Conservation (phyloP, 495 filamentous ascomycete genomes). For the Aspergillus nidulans region DNA sequence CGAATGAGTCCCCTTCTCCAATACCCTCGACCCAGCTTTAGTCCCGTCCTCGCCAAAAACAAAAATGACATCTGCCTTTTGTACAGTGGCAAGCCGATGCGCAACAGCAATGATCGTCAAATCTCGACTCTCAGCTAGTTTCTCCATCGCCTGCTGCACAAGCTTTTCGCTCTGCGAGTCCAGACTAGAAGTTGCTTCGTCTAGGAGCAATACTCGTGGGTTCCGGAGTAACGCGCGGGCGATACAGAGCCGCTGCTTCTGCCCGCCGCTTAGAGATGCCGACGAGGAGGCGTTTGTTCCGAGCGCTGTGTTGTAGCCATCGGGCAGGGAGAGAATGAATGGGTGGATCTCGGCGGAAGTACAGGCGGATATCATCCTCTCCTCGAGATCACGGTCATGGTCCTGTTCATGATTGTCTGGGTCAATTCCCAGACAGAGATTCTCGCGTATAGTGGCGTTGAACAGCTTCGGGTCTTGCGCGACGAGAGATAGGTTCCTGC, state of each 20-base stretch:
- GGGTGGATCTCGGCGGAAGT: conserved; percentile 56
- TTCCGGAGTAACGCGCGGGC: conserved; percentile 64
- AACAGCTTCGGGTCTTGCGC: conserved; percentile 62
- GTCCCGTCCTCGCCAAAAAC: conserved; percentile 50
- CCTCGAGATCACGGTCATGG: conserved; percentile 29
- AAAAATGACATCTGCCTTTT: conserved; percentile 67
- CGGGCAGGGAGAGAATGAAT: conserved; percentile 51
- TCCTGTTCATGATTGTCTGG: conserved; percentile 23
- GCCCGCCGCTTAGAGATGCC: conserved; percentile 61
- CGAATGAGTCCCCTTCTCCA: conserved; percentile 23
- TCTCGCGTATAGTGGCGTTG: conserved; percentile 58
- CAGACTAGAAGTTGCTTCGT: conserved; percentile 67
- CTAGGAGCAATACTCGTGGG: conserved; percentile 60
- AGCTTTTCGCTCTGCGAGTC: conserved; percentile 65
- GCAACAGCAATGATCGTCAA: conserved; percentile 67
- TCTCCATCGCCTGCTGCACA: conserved; percentile 61
- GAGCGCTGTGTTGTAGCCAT: conserved; percentile 29
- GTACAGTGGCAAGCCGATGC: conserved; percentile 66
- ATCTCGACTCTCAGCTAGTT: conserved; percentile 42
- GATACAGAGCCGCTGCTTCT: conserved; percentile 66
- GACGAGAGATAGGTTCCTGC: conserved; percentile 53
- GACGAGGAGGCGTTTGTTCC: conserved; percentile 40
- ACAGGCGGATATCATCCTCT: conserved; percentile 50
- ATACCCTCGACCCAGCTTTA: conserved; percentile 19
- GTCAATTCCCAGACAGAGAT: conserved; percentile 54